Conservation (phyloP, 805 yeast genomes). For the Wickerhamomyces mucosus region DNA sequence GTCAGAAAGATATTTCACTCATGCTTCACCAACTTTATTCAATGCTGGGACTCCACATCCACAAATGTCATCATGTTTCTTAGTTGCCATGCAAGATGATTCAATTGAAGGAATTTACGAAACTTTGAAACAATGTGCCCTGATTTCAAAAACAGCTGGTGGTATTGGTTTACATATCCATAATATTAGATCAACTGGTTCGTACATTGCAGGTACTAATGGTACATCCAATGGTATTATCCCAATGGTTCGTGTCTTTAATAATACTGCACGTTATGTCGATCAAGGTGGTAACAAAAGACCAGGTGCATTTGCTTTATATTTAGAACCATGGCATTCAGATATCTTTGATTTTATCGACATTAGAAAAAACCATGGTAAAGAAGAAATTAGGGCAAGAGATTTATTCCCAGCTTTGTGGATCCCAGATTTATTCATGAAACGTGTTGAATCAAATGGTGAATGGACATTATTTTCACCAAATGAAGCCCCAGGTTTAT, state of each 20-base stretch:
- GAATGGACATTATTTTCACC: conserved; percentile 92
- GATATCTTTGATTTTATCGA: conserved; percentile 84
- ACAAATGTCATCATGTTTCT: conserved; percentile 85
- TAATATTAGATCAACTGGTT: conserved; percentile 78
- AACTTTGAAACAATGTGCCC: conserved; percentile 79
- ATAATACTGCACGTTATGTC: conserved; percentile 92
- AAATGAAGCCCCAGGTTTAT: conserved; percentile 76
- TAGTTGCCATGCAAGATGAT: conserved; percentile 86
- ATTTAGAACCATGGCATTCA: conserved; percentile 95
- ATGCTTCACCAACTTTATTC: conserved; percentile 92
- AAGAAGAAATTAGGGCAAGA: conserved; percentile 88
- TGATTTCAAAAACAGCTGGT: conserved; percentile 91
- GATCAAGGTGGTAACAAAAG: conserved; percentile 98
- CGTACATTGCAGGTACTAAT: conserved; percentile 84
- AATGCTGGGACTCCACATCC: conserved; percentile 86
- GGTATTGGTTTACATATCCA: conserved; percentile 90
- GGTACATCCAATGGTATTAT: conserved; percentile 89
- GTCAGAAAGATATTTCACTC: conserved; percentile 83
- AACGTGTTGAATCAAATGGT: conserved; percentile 66
- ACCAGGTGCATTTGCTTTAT: conserved; percentile 94
- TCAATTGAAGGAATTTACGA: conserved; percentile 93
- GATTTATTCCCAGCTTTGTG: conserved; percentile 90
- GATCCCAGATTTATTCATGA: conserved; percentile 93
- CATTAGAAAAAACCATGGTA: conserved; percentile 87
- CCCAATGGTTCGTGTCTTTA: conserved; percentile 94